phyloP scores from a whole-genome alignment of 257 asterid species.

The Primulina huaijiensis region DNA sequence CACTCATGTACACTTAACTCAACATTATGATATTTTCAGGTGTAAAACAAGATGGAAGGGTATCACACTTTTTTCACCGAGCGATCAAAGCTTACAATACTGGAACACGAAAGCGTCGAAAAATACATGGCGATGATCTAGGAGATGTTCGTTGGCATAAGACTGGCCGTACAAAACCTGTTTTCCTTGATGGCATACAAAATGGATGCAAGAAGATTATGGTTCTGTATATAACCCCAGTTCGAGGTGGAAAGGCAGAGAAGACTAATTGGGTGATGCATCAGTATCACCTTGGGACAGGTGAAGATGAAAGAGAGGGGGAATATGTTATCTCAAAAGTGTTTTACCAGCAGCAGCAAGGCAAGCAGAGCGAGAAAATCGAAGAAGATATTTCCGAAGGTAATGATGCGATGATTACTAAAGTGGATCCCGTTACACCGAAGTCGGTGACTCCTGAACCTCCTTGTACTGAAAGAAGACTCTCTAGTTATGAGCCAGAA shows the following conservation, averaged over 20 bases:
- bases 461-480: slow-evolving; percentile 45
- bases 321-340: slow-evolving; percentile 83
- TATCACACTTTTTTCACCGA: slow-evolving; percentile 84
- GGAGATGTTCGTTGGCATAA: slow-evolving; percentile 98
- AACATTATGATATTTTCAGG: slow-evolving; percentile 41
- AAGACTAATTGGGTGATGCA: slow-evolving; percentile 99
- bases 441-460: slow-evolving; percentile 72
- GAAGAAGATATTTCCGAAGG: slow-evolving; percentile 51
- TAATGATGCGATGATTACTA: slow-evolving; percentile 24
- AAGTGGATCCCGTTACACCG: slow-evolving; percentile 84
- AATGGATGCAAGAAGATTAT: slow-evolving; percentile 93
- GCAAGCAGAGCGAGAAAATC: slow-evolving; percentile 45
- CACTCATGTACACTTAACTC: too few relatives aligned
- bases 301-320: slow-evolving; percentile 88
- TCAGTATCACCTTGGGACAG: slow-evolving; percentile 86
- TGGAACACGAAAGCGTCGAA: slow-evolving; percentile 89
- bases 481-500: slow-evolving; percentile 24
- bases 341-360: slow-evolving; percentile 83
- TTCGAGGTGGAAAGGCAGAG: slow-evolving; percentile 76
- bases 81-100: slow-evolving; percentile 93
- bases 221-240: slow-evolving; percentile 79
- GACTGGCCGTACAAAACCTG: slow-evolving; percentile 94
- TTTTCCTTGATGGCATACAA: slow-evolving; percentile 69
- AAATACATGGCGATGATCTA: slow-evolving; percentile 61
- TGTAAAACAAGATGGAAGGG: slow-evolving; percentile 89